Conservation (phyloP, 228 moss, liverwort and hornwort genomes). For the Sphagnum magellanicum region DNA sequence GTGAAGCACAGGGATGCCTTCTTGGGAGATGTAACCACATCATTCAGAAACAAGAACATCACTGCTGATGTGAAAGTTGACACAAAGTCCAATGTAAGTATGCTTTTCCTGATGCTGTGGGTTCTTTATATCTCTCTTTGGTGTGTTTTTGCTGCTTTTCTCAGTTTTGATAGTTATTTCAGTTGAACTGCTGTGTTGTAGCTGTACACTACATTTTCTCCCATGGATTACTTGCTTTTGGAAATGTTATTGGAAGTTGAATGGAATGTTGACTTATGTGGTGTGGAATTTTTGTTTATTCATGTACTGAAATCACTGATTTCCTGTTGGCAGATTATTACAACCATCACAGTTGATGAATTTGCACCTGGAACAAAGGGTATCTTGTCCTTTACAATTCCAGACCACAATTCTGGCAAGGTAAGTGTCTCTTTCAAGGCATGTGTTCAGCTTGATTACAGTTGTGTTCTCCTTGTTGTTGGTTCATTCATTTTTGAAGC, state of each 20-base stretch:
- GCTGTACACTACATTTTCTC: too few species aligned
- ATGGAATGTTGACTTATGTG: background rate
- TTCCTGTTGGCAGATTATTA: conserved; percentile 14
- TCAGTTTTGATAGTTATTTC: too few species aligned
- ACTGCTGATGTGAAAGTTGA: conserved; percentile 92
- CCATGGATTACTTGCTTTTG: too few species aligned
- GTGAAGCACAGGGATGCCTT: conserved; percentile 82
- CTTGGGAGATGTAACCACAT: conserved; percentile 75
- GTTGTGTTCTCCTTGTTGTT: too few species aligned
- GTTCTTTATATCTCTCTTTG: too few species aligned
- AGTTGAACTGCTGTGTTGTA: too few species aligned
- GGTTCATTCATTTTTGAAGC: too few species aligned
- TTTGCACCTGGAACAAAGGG: conserved; percentile 44
- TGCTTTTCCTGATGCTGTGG: too few species aligned
- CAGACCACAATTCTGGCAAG: conserved; percentile 49
- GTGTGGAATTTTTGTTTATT: background rate
- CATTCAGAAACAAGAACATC: conserved; percentile 77
- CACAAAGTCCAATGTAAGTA: conserved; percentile 73
- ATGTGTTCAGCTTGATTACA: too few species aligned
- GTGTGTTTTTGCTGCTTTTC: too few species aligned
- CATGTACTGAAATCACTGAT: too few species aligned
- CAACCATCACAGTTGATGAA: conserved; percentile 50
- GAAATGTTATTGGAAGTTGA: too few species aligned
- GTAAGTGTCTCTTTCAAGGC: conserved; percentile 7
- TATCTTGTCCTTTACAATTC: conserved; percentile 49